Evolutionary conservation across 83 land plant genomes (phyloP).

Genomic region (Larix sibirica): DNA sequence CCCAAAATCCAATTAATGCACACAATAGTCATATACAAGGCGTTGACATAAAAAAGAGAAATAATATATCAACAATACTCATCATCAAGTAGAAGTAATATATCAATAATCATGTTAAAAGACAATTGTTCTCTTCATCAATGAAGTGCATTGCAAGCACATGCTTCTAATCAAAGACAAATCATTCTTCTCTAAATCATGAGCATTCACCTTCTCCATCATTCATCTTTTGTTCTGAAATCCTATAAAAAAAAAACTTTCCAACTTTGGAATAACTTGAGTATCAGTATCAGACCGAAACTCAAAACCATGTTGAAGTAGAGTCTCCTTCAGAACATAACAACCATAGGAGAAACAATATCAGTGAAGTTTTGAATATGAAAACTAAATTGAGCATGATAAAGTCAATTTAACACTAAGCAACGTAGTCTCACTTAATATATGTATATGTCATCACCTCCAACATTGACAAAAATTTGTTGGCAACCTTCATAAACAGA

Average conservation of each 20-base stretch:
- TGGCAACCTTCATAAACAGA: too few species aligned
- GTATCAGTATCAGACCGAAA: conserved; percentile 62
- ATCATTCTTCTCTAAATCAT: background rate
- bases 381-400: background rate
- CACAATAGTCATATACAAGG: background rate
- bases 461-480: too few species aligned
- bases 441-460: too few species aligned
- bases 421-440: too few species aligned
- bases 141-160: background rate
- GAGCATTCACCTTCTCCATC: conserved; percentile 12
- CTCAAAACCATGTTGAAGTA: conserved; percentile 45
- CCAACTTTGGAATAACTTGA: conserved; percentile 59
- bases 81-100: too few species aligned
- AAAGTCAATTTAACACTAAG: background rate
- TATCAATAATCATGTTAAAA: too few species aligned
- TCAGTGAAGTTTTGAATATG: background rate
- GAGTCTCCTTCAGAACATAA: conserved; percentile 56
- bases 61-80: too few species aligned
- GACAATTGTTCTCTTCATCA: too few species aligned
- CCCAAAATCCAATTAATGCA: background rate
- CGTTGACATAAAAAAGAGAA: background rate
- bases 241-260: conserved; percentile 42
- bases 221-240: conserved; percentile 28
- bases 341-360: background rate
- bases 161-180: background rate